Evolutionary conservation across 1,284 basidiomycete genomes (phyloP).

Genomic region (Xerocomus minutiporus): DNA sequence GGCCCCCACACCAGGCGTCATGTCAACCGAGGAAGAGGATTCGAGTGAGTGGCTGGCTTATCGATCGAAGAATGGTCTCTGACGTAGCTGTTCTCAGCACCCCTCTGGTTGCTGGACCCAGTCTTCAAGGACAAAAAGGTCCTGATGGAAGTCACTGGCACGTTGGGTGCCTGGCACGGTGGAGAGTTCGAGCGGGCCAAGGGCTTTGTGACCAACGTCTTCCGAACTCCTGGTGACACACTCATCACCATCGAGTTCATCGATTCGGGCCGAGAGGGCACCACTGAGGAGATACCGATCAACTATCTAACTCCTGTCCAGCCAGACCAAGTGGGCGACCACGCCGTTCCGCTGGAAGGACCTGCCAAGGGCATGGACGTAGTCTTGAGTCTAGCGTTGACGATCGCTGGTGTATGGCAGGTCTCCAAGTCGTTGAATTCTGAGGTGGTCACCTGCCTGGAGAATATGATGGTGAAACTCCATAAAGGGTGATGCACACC

Average conservation of each 20-base stretch:
- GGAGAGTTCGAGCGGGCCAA: slow-evolving; percentile 51
- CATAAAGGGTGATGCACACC: slow-evolving; percentile 17
- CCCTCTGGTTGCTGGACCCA: slow-evolving; percentile 25
- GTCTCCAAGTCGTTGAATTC: slow-evolving; percentile 20
- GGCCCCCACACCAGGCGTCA: slow-evolving; percentile 35
- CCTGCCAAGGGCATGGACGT: slow-evolving; percentile 20
- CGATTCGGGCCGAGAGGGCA: slow-evolving; percentile 21
- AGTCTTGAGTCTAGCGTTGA: slow-evolving; percentile 15
- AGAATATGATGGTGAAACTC: slow-evolving; percentile 28
- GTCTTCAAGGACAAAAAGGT: slow-evolving; percentile 39
- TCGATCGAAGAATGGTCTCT: background rate
- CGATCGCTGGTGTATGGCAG: slow-evolving; percentile 15
- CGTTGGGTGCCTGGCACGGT: slow-evolving; percentile 45
- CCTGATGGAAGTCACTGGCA: slow-evolving; percentile 48
- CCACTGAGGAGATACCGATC: slow-evolving; percentile 28
- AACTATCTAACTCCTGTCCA: slow-evolving; percentile 25
- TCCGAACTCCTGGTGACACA: slow-evolving; percentile 33
- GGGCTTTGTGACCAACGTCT: slow-evolving; percentile 41
- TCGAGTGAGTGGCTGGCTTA: slow-evolving; percentile 14
- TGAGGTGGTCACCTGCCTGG: slow-evolving; percentile 12
- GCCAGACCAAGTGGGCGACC: slow-evolving; percentile 24
- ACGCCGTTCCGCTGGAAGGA: slow-evolving; percentile 25
- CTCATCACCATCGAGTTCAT: slow-evolving; percentile 24
- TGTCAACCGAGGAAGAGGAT: slow-evolving; percentile 27
- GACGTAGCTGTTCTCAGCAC: slow-evolving; percentile 13